Conservation (phyloP, 768 basidiomycete species). For the Plicaturopsis crispa region DNA sequence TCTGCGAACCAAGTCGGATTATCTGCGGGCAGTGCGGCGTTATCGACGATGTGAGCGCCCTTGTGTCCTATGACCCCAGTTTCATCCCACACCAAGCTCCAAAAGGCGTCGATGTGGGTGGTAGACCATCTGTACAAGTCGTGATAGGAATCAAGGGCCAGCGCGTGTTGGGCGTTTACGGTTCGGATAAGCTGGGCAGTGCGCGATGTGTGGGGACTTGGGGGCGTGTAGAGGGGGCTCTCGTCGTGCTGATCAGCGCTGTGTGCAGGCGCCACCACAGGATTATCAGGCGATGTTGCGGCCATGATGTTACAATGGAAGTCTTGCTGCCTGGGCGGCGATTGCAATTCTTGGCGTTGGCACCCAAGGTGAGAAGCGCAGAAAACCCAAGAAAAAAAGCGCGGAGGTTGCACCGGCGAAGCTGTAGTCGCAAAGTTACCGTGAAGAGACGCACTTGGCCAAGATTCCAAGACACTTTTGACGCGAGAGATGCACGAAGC, state of each 20-base stretch:
- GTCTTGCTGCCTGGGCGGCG: too few relatives aligned
- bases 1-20: conserved; percentile 71
- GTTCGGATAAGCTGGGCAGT: conserved; percentile 39
- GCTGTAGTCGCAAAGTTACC: too few relatives aligned
- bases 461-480: too few relatives aligned
- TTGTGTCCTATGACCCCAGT: conserved; percentile 55
- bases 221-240: conserved; percentile 36
- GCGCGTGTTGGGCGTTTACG: conserved; percentile 40
- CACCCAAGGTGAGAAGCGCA: too few relatives aligned
- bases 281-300: too few relatives aligned
- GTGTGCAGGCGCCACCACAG: too few relatives aligned
- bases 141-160: conserved; percentile 43
- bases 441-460: too few relatives aligned
- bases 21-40: conserved; percentile 42
- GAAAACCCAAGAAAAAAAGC: too few relatives aligned
- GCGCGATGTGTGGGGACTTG: conserved; percentile 32
- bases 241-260: conserved; percentile 7
- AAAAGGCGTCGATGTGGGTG: conserved; percentile 53
- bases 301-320: too few relatives aligned
- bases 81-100: conserved; percentile 69
- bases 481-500: too few relatives aligned
- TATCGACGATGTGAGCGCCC: conserved; percentile 50
- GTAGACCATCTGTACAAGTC: conserved; percentile 68
- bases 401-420: too few relatives aligned
- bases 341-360: too few relatives aligned